Percentiles rank a stretch among this genome's conserved stretches.
Conservation (phyloP, 495 filamentous ascomycete genomes). For the Daldinia decipiens region DNA sequence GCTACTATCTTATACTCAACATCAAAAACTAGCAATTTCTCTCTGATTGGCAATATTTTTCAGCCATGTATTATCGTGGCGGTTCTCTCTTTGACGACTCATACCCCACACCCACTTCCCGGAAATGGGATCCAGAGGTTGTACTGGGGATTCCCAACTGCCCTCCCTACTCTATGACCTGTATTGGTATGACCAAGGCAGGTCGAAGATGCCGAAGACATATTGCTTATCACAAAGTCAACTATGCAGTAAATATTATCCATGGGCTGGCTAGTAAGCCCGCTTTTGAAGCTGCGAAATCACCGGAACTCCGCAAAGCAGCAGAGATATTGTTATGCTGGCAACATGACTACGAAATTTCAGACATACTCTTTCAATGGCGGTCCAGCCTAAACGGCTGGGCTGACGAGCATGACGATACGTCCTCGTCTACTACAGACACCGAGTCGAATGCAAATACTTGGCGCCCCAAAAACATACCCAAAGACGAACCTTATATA, state of each 20-base stretch:
- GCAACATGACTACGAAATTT: not conserved
- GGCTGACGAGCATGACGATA: not conserved
- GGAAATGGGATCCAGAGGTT: constrained; percentile 28
- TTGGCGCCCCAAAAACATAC: too few species aligned
- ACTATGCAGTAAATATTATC: constrained; percentile 1
- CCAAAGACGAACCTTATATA: too few species aligned
- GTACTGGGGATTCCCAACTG: constrained; percentile 9
- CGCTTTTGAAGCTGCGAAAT: constrained; percentile 12
- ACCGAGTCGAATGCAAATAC: too few species aligned
- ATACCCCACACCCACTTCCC: not conserved
- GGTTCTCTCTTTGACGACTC: not conserved
- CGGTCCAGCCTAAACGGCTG: not conserved
- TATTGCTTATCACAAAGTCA: constrained; percentile 7
- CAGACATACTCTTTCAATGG: constrained; percentile 9
- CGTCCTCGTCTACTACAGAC: too few species aligned
- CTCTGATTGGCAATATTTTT: not conserved
- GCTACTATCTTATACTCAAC: not conserved
- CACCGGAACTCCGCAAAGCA: constrained; percentile 13
- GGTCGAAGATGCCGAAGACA: constrained; percentile 12
- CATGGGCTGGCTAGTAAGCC: not conserved
- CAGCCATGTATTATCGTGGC: constrained; percentile 11
- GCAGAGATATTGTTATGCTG: constrained; percentile 21
- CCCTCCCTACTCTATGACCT: not conserved
- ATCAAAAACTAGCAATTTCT: not conserved
- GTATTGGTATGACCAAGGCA: constrained; percentile 6